Base-by-base conservation (phyloP, 495 filamentous ascomycete genomes). In the Bombardia bombarda region DNA sequence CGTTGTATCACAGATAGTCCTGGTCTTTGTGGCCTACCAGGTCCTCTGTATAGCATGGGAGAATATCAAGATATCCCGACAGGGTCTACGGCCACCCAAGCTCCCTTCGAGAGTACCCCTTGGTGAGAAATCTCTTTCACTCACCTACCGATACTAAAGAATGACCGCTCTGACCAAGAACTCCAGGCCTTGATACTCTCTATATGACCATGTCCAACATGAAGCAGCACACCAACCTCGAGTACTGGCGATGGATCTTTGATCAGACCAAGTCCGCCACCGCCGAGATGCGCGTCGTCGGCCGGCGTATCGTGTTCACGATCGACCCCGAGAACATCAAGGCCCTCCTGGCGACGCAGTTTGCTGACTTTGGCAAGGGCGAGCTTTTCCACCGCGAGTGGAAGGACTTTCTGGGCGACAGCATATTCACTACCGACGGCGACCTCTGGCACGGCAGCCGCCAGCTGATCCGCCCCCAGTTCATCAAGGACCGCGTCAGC, bases 321-420 rank as follows among this genome's bases (percentile, higher is more conserved):
- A 71, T 67, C 19, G 83, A 89, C 32, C 87, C 86, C 0, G 82
- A 90, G 53, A 95, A 93, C 60, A 73, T 97, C 60, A 88, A 95
- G 56, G 81, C 88, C 1, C 65, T 95, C 6, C 70, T 95, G 2
- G 85, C 87, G 0, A 83, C 80, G 0, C 82, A 93, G 49, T 95
- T 84, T 45, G 50, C 57, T 17, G 79, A 86, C 59, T 85, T 79
- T 51, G 83, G 84, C 49, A 87, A 86, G 58, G 83, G 84, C 12
- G 66, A 80, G 46, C 48, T 63, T 2, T 88, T 87, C 62, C 83
- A 87, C 53, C 44, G 58, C 10, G 76, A 82, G 24, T 89, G 83
- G 82, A 70, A 74, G 41, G 72, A 76, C 21, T 88, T 90, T 52
- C 65, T 90, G 7, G 86, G 86, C 17, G 78, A 87, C 50, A 78